Evolutionary conservation across 164 flowering plant genomes (phyloP), one percentile per base, ranked within the genome.

Genomic region (grape (Vitis vinifera)): DNA sequence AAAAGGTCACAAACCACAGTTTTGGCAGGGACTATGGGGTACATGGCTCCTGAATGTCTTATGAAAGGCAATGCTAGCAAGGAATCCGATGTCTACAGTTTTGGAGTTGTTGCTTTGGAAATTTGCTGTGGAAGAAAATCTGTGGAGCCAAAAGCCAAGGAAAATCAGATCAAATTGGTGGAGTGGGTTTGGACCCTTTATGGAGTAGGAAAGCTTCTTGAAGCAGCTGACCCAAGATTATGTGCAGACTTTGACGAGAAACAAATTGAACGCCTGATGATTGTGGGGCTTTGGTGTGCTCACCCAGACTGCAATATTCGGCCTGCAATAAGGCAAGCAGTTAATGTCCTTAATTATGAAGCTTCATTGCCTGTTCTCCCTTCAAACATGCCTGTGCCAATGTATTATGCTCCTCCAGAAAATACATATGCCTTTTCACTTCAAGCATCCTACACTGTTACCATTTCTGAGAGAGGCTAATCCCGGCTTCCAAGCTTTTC

Each of bases 261-360:
- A 27, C 62, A 79, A 64, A 55, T 76, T 14, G 77, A 67, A 57
- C 51, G 68, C 5, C 64, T 79, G 80, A 63, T 76, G 72, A 74
- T 59, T 11, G 80, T 79, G 10, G 80, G 82, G 50, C 56, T 79
- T 13, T 79, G 82, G 82, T 79, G 82, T 51, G 69, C 75, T 70
- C 69, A 79, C 31, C 79, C 77, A 17, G 74, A 73, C 59, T 47
- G 10, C 79, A 3, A 79, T 73, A 13, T 1, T 19, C 23, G 23
- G 23, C 23, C 59, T 47, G 10, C 79, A 3, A 79, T 73, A 16
- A 47, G 71, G 52, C 79, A 76, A 70, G 79, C 77, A 27, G 48
- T 70, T 2, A 62, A 55, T 6, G 77, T 71, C 29, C 72, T 76
- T 0, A 70, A 71, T 10, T 73, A 67, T 60, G 79, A 79, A 29